Evolutionary conservation across 805 yeast genomes (phyloP), one percentile per base, ranked within the genome.

Genomic region (Candida sakaeoensis): DNA sequence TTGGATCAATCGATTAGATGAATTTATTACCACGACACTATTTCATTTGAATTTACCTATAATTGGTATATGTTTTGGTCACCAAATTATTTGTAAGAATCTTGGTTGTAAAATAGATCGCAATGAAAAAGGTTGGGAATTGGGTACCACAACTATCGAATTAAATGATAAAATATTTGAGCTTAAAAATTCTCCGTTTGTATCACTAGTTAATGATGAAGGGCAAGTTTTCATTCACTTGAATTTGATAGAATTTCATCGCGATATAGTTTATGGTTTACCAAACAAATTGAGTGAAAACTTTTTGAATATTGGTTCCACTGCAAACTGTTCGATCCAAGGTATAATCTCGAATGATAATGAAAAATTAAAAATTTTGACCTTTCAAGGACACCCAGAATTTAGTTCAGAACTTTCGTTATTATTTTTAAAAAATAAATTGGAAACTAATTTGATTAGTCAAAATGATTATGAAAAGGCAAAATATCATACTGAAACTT

Each of bases 381-480:
- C 93, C 0, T 75, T 88, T 49, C 97, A 89, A 59, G 96, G 96
- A 0, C 97, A 89, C 53, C 96, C 96, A 0, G 96, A 89, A 56
- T 89, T 85, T 52, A 53, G 63, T 18, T 62, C 64, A 0, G 68
- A 58, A 3, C 54, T 52, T 21, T 51, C 63, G 1, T 37, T 57
- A 18, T 58, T 48, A 16, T 43, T 64, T 45, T 55, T 59, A 38
- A 45, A 54, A 34, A 14, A 41, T 16, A 48, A 51, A 33, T 41
- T 36, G 36, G 42, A 51, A 12, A 37, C 36, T 14, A 52, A 53
- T 10, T 15, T 33, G 12, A 46, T 68, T 14, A 57, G 57, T 21
- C 46, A 50, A 14, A 50, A 54, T 3, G 52, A 56, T 14, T 59
- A 50, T 36, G 61, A 63, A 37, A 51, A 52, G 37, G 51, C 55